Evolutionary conservation across 163 green algal genomes (phyloP).

Genomic region (Picocystis sp.): DNA sequence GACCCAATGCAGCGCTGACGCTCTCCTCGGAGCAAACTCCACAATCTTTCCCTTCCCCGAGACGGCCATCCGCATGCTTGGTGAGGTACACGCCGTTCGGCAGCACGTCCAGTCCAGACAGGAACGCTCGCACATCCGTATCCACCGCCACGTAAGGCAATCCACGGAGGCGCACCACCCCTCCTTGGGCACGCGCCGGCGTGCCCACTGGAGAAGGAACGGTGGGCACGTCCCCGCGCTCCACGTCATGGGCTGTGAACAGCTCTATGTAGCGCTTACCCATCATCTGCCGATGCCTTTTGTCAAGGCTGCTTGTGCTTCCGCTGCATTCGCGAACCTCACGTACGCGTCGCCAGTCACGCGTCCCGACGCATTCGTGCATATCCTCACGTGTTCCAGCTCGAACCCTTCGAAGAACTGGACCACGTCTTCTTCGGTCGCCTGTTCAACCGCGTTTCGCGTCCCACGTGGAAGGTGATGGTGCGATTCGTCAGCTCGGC

Average conservation of each 20-base stretch:
- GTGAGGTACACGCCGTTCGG: slow-evolving; percentile 19
- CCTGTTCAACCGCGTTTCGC: background rate
- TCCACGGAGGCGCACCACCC: slow-evolving; percentile 46
- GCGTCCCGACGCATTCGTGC: slow-evolving; percentile 15
- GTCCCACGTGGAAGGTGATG: too few relatives aligned
- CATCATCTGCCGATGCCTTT: slow-evolving; percentile 40
- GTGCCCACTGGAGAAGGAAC: too few relatives aligned
- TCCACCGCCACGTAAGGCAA: slow-evolving; percentile 36
- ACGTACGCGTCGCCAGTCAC: slow-evolving; percentile 55
- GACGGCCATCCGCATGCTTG: slow-evolving; percentile 35
- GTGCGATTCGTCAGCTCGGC: too few relatives aligned
- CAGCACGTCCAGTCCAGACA: slow-evolving; percentile 13
- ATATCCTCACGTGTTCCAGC: slow-evolving; percentile 17
- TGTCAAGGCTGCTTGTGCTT: slow-evolving; percentile 22
- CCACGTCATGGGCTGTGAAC: background rate
- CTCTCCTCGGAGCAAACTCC: slow-evolving; percentile 44
- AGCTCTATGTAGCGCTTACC: slow-evolving; percentile 59
- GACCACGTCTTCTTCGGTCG: slow-evolving; percentile 33
- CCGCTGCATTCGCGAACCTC: slow-evolving; percentile 24
- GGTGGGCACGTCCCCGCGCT: too few relatives aligned
- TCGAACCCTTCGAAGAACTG: slow-evolving; percentile 34
- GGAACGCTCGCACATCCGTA: slow-evolving; percentile 18
- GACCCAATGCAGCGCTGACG: slow-evolving; percentile 47
- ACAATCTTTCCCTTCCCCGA: slow-evolving; percentile 79
- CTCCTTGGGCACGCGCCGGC: slow-evolving; percentile 13